Base-by-base conservation (phyloP, 1,284 basidiomycete species). In the Rhizoctonia solani region DNA sequence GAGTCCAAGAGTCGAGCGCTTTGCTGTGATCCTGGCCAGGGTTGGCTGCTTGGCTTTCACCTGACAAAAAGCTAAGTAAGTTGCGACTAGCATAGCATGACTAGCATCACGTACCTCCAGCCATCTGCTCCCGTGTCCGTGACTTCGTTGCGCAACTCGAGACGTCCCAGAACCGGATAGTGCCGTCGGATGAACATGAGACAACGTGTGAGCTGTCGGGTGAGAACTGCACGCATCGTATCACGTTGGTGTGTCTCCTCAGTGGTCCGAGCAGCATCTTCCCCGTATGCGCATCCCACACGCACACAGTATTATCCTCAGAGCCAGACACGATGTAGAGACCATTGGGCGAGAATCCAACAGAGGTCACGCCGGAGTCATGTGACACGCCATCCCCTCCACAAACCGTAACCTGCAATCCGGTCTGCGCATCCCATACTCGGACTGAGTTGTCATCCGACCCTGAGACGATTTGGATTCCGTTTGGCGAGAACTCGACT, bases 401-500 rank as follows among this genome's bases (percentile, higher is more conserved):
- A n/a, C n/a, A n/a, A n/a, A 11, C 32, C 4, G 11, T 4, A 34
- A 34, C 11, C 11, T 34, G 32, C 32, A 4, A 11, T 11, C 32
- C 32, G 4, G 32, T 34, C 32, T 34, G 32, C 11, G 32, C 32
- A 34, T 34, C 32, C 32, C 4, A 11, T 34, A 34, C 11, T 34
- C 11, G 32, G 11, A 34, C 11, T 34, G 32, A 34, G n/a, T n/a
- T n/a, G n/a, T n/a, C n/a, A 34, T 34, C 32, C 11, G 32, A 44
- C 16, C 37, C 14, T 52, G 56, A 8, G 53, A 34, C 30, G 65
- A 66, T 13, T 56, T 14, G 52, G 9, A 21, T 1, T 9, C 65
- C 53, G 37, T 66, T 53, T n/a, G n/a, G n/a, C 1, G 65, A 66
- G 16, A 55, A 66, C 11, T 6, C 65, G 3, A 66, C 32, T 21